These are phyloP conservation scores for Rossbeevera mucosa DNA, from an alignment of 768 basidiomycete species.

Conservation along the genomic window DNA sequence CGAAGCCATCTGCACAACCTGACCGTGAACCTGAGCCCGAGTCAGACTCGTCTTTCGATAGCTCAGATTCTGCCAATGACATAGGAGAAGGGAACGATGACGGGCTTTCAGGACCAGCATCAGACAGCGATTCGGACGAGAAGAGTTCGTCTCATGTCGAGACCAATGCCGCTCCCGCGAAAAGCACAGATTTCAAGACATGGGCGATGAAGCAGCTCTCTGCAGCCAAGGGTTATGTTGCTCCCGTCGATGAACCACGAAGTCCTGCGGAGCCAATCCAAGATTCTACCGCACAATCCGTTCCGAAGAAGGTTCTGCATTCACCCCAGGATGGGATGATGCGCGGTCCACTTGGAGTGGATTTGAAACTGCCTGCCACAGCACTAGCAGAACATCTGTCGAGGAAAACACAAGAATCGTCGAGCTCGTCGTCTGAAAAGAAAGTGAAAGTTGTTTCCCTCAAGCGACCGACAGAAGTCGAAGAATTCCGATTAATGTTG, in stretches of 20 bases:
- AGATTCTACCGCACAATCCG: conserved; percentile 8
- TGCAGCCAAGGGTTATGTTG: conserved; percentile 38
- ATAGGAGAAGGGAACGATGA: conserved; percentile 28
- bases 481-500: conserved; percentile 70
- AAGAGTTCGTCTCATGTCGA: conserved; percentile 14
- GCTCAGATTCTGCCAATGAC: conserved; percentile 73
- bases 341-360: conserved; percentile 79
- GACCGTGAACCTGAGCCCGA: conserved; percentile 30
- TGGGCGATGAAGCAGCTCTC: conserved; percentile 85
- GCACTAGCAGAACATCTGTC: conserved; percentile 50
- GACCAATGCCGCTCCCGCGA: conserved; percentile 23
- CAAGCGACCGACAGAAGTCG: conserved; percentile 62
- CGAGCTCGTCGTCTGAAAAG: conserved; percentile 10
- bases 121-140: conserved; percentile 17
- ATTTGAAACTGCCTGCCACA: conserved; percentile 61
- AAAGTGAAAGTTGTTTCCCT: conserved; percentile 49
- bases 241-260: conserved; percentile 10
- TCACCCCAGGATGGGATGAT: conserved; percentile 37
- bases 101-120: conserved; percentile 10
- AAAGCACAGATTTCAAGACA: conserved; percentile 68
- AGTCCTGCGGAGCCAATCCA: conserved; percentile 11
- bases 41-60: conserved; percentile 68
- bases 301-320: conserved; percentile 40
- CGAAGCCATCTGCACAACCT: conserved; percentile 28
- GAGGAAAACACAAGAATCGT: conserved; percentile 1